A percentile compares a stretch with the other conserved stretches of the same genome.
phyloP scores from a whole-genome alignment of 2,329 filamentous ascomycete genomes.

The Botrytis galanthina region DNA sequence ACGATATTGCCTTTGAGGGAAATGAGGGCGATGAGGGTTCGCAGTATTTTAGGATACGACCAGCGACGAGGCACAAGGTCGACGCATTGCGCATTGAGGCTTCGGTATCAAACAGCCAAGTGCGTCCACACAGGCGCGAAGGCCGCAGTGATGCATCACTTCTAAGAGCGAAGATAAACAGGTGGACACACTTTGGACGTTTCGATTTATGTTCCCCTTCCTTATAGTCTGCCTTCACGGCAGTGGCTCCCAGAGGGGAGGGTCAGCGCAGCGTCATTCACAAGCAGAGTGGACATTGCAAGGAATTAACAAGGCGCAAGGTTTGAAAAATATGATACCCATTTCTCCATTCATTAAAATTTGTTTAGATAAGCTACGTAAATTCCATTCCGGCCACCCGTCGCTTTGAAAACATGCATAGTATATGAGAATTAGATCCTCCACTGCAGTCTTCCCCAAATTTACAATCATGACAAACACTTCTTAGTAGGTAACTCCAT shows the following conservation, averaged over 20 bases:
- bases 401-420: neutral
- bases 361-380: slow-evolving; percentile 3
- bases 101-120: neutral
- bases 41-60: neutral
- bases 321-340: slow-evolving; percentile 31
- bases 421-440: neutral
- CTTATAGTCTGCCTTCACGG: neutral
- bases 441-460: too few relatives aligned
- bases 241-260: neutral
- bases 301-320: slow-evolving; percentile 6
- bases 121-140: neutral
- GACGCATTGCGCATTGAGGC: neutral
- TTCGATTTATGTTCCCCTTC: neutral
- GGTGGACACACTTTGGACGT: neutral
- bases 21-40: neutral
- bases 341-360: slow-evolving; percentile 17
- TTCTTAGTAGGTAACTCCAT: slow-evolving; percentile 27
- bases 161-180: neutral
- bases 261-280: neutral
- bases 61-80: neutral
- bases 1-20: neutral
- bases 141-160: neutral
- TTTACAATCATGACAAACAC: neutral
- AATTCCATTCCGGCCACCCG: neutral
- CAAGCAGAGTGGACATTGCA: neutral